These are phyloP conservation scores for Camelina hispida DNA, from an alignment of 345 rosid genomes.

Conservation along the genomic window DNA sequence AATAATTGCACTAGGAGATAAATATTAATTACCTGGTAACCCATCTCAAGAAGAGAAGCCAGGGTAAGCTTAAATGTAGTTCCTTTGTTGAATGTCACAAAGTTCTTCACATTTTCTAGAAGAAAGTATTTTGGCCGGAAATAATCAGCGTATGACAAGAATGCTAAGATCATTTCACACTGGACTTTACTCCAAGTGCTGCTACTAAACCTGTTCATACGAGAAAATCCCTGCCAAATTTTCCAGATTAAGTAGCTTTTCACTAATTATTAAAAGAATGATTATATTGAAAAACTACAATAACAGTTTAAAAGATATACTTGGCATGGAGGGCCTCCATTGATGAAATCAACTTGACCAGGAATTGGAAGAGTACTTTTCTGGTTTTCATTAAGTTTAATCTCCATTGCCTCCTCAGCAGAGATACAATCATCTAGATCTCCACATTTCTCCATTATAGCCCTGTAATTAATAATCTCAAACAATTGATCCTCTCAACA, in stretches of 20 bases:
- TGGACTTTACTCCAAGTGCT: conserved; percentile 82
- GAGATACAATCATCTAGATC: conserved; percentile 81
- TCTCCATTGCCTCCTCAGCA: conserved; percentile 64
- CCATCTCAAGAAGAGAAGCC: conserved; percentile 65
- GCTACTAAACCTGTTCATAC: conserved; percentile 75
- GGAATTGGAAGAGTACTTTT: conserved; percentile 49
- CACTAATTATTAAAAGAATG: background rate
- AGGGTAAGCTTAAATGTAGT: conserved; percentile 78
- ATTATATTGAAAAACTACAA: background rate
- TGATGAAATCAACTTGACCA: conserved; percentile 89
- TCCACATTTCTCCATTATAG: conserved; percentile 76
- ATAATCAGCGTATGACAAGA: conserved; percentile 75
- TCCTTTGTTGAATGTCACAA: conserved; percentile 81
- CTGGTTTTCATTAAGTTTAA: conserved; percentile 43
- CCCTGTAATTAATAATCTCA: conserved; percentile 52
- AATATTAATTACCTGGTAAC: conserved; percentile 52
- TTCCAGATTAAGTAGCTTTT: background rate
- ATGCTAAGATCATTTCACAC: conserved; percentile 59
- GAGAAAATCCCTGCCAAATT: conserved; percentile 79
- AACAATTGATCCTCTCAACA: background rate
- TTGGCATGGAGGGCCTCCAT: conserved; percentile 97
- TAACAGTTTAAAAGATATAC: conserved; percentile 38
- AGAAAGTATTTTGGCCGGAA: conserved; percentile 87
- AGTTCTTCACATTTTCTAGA: conserved; percentile 80
- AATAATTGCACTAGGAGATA: background rate